phyloP scores from a whole-genome alignment of 257 asterid species.

The Nicotiana tomentosiformis region DNA sequence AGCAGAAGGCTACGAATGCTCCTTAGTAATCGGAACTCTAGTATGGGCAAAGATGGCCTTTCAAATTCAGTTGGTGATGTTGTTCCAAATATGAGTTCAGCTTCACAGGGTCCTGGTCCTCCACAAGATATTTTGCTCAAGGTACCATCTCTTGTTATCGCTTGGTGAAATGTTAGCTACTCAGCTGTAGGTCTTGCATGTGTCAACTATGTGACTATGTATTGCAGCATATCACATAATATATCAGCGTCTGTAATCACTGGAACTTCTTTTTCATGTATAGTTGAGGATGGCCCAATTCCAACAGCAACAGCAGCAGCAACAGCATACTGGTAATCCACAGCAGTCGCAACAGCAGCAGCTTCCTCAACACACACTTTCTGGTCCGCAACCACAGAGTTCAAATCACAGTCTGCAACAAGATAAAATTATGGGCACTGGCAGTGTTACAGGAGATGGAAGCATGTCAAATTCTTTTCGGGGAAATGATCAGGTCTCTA shows the following conservation, averaged over 20 bases:
- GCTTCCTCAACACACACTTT: constrained; percentile 70
- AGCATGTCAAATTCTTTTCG: constrained; percentile 84
- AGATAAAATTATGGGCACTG: constrained; percentile 69
- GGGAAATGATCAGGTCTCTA: constrained; percentile 81
- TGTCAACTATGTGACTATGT: not conserved
- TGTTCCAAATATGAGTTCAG: constrained; percentile 71
- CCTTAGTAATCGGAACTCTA: constrained; percentile 61
- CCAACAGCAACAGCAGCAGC: constrained; percentile 48
- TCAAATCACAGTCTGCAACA: constrained; percentile 80
- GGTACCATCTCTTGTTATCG: constrained; percentile 33
- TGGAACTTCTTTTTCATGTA: constrained; percentile 9
- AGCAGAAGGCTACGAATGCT: constrained; percentile 93
- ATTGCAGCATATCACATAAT: not conserved
- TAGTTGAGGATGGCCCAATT: constrained; percentile 71
- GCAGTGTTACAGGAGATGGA: constrained; percentile 74
- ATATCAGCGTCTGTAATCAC: not conserved
- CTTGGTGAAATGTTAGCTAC: not conserved
- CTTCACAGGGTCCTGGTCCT: constrained; percentile 73
- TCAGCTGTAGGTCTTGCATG: not conserved
- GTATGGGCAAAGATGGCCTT: constrained; percentile 90
- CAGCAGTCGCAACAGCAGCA: constrained; percentile 45
- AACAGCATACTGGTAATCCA: constrained; percentile 22
- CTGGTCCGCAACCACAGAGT: constrained; percentile 84
- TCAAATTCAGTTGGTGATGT: constrained; percentile 75
- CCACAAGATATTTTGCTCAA: constrained; percentile 61